Evolutionary conservation across 352 stramenopile genomes (phyloP).

Genomic region (Phytophthora sojae): DNA sequence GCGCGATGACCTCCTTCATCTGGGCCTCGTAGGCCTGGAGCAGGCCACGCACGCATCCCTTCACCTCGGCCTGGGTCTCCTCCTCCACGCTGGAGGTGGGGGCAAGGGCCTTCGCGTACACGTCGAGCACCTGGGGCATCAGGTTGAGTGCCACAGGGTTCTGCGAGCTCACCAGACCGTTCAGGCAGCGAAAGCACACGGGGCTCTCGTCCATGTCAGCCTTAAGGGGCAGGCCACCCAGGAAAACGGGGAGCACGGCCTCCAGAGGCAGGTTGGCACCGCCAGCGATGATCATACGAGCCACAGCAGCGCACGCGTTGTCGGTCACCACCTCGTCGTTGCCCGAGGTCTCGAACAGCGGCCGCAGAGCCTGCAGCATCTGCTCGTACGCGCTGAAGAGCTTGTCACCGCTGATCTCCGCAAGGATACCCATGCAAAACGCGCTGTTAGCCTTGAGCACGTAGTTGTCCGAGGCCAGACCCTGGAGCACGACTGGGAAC

Average conservation of each 20-base stretch:
- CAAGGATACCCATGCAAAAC: conserved; percentile 95
- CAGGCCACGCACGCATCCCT: conserved; percentile 70
- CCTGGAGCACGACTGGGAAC: conserved; percentile 92
- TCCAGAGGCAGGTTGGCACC: conserved; percentile 87
- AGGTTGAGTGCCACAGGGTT: conserved; percentile 79
- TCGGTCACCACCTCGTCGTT: conserved; percentile 92
- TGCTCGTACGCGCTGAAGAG: conserved; percentile 89
- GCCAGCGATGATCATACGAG: conserved; percentile 92
- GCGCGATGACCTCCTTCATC: conserved; percentile 79
- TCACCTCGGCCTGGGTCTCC: conserved; percentile 77
- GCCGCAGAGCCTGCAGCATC: conserved; percentile 92
- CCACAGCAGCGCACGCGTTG: conserved; percentile 94
- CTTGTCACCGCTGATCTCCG: conserved; percentile 79
- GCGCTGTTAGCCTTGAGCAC: conserved; percentile 95
- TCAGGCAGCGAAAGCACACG: conserved; percentile 95
- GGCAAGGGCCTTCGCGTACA: conserved; percentile 81
- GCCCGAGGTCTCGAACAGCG: conserved; percentile 89
- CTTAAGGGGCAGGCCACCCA: conserved; percentile 95
- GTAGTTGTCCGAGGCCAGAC: conserved; percentile 91
- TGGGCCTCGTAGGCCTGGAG: conserved; percentile 75
- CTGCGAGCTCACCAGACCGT: conserved; percentile 93
- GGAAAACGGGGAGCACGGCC: conserved; percentile 94
- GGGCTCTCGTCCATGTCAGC: conserved; percentile 97
- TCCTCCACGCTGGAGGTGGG: conserved; percentile 76
- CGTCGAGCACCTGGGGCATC: conserved; percentile 79